phyloP scores from a whole-genome alignment of 257 asterid genomes.

The Solanum tarapatanum region DNA sequence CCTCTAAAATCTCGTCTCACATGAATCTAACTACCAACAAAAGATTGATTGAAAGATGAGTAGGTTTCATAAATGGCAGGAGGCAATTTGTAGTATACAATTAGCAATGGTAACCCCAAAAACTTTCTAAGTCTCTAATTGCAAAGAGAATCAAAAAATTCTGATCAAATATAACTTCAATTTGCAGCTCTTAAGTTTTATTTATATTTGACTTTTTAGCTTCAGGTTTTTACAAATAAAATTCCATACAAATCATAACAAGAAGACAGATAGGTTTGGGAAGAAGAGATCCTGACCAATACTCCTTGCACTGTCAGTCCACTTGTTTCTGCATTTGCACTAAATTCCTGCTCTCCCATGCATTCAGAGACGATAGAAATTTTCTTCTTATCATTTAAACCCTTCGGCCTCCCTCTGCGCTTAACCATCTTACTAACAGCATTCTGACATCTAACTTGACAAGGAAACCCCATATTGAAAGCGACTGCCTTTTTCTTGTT shows the following conservation, averaged over 20 bases:
- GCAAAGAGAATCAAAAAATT: neutral
- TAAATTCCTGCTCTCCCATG: constrained; percentile 7
- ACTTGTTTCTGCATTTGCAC: neutral
- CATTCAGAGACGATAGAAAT: neutral
- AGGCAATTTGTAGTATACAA: neutral
- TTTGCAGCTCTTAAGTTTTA: neutral
- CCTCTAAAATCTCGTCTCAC: neutral
- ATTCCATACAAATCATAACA: neutral
- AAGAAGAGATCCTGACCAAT: constrained; percentile 8
- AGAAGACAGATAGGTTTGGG: neutral
- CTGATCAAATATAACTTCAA: neutral
- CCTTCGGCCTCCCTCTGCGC: constrained; percentile 4
- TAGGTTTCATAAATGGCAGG: neutral
- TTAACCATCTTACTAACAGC: neutral
- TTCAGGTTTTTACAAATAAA: neutral
- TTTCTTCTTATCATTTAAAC: constrained; percentile 1
- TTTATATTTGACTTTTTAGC: neutral
- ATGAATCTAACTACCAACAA: neutral
- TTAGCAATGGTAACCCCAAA: neutral
- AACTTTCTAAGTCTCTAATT: neutral
- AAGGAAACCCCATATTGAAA: neutral
- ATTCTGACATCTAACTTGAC: neutral
- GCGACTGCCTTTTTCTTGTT: constrained; percentile 3
- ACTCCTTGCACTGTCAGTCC: constrained; percentile 8
- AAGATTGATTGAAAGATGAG: neutral